A percentile compares a stretch with the other conserved stretches of the same genome.
Conservation (phyloP, 2,329 filamentous ascomycete species). For the Talaromyces sp. region DNA sequence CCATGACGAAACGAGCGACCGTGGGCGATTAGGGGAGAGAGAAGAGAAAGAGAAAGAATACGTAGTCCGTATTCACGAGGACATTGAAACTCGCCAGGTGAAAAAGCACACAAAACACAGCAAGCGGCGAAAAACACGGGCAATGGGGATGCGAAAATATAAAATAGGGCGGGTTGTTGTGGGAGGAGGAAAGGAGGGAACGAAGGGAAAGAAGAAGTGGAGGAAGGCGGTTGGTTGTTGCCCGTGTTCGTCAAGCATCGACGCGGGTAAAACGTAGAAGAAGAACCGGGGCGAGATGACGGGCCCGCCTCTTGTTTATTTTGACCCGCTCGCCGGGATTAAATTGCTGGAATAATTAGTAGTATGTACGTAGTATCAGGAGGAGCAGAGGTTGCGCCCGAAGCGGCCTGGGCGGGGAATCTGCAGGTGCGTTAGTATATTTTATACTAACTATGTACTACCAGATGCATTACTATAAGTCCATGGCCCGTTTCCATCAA, state of each 20-base stretch:
- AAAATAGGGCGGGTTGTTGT: background rate
- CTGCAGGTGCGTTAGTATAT: background rate
- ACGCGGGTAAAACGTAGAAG: conserved; percentile 17
- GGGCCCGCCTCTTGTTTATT: conserved; percentile 27
- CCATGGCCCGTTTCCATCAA: too few species aligned
- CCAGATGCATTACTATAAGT: too few species aligned
- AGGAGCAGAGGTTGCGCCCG: background rate
- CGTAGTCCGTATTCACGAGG: background rate
- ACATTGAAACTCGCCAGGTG: background rate
- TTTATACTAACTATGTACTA: background rate
- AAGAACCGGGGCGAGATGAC: conserved; percentile 13
- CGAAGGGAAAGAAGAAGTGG: conserved; percentile 12
- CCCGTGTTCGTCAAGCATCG: conserved; percentile 9
- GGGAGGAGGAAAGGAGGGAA: background rate
- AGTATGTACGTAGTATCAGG: background rate
- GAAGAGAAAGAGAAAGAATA: conserved; percentile 1
- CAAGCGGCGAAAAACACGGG: background rate
- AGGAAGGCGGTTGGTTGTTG: conserved; percentile 20
- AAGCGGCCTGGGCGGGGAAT: conserved; percentile 8
- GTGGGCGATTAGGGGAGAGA: background rate
- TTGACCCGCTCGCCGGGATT: conserved; percentile 22
- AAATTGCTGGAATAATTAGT: background rate
- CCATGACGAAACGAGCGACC: conserved; percentile 12
- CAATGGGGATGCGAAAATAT: background rate
- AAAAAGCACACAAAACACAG: background rate